Percentiles rank a stretch among this genome's conserved stretches.
Evolutionary conservation across 208 protist species (phyloP).

Genomic region (Crithidia expoeki): DNA sequence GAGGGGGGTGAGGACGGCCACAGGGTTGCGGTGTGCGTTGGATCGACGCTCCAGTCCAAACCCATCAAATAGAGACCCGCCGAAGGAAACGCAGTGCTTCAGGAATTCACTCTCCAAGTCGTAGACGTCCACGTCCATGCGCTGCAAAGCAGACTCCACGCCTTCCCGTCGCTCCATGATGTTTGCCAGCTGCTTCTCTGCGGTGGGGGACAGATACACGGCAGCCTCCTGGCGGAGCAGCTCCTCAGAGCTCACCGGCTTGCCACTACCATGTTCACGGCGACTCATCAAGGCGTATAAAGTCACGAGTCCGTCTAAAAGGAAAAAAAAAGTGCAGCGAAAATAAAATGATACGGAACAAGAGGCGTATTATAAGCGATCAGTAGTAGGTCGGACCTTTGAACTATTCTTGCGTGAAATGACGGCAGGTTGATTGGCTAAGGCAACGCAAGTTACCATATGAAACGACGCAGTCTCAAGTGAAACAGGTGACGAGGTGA

Average conservation of each 20-base stretch:
- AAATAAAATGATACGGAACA: no score
- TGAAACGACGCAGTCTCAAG: no score
- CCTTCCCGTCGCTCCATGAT: conserved; percentile 51
- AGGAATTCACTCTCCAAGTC: conserved; percentile 69
- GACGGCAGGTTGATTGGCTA: no score
- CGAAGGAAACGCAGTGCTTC: conserved; percentile 60
- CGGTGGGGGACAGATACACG: conserved; percentile 24
- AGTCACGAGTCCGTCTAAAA: not conserved
- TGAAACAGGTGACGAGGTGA: no score
- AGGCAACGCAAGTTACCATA: no score
- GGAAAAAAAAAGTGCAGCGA: no score
- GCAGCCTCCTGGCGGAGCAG: conserved; percentile 31
- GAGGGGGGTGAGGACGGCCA: conserved; percentile 29
- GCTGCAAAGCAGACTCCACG: conserved; percentile 45
- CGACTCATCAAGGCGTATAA: conserved; percentile 16
- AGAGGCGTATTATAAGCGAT: no score
- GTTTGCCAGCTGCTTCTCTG: conserved; percentile 39
- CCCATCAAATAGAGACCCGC: conserved; percentile 80
- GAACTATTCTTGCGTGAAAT: no score
- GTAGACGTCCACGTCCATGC: conserved; percentile 65
- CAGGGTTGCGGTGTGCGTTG: conserved; percentile 28
- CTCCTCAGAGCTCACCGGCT: conserved; percentile 20
- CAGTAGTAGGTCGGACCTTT: not conserved
- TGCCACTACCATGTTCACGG: conserved; percentile 22
- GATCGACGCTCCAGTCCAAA: conserved; percentile 71